Base-by-base conservation (phyloP, 2,329 filamentous ascomycete species). In the Calonectria pauciramosa region DNA sequence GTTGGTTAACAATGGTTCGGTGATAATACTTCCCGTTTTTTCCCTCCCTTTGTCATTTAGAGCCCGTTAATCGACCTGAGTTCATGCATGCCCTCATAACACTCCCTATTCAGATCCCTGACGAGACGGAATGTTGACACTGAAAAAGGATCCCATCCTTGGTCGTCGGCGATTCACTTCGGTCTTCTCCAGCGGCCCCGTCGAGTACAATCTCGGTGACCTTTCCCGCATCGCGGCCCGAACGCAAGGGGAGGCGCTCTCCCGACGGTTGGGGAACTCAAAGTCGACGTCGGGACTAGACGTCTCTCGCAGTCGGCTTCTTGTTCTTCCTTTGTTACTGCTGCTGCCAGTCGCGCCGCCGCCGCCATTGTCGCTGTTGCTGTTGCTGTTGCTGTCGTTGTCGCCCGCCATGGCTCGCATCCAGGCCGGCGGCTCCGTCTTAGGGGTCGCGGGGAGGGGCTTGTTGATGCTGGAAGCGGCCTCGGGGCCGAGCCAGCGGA, bases 371-470 rank as follows among this genome's bases (percentile, higher is more conserved):
- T 0, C 52, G n/a, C n/a, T 36, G 54, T 18, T 4, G 60, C 11
- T 26, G 20, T 36, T 13, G 30, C 16, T 36, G 34, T 16, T 26
- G 3, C 34, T n/a, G 14, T 18, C 65, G 2, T 20, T 23, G 10
- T 38, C n/a, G 23, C 69, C 71, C 3, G 26, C 41, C 9, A 52
- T 23, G 5, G 44, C 69, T 20, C 74, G 23, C 73, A 80, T 75
- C 36, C 74, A 77, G 20, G 72, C 70, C 3, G 81, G 81, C 47
- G 79, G 75, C 59, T 80, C 76, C 30, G 76, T 82, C 52, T 77
- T 78, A 2, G 82, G 82, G 20, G 82, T 84, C 0, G 83, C 81
- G 3, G 83, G 83, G 2, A 84, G 78, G 0, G 83, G 83, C 23
- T 84, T 84, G 65, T 38, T 78, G 32, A 83, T 75, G 44, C 70